Evolutionary conservation across 192 early-diverging fungal species (phyloP).

Genomic region (Gigaspora rosea): DNA sequence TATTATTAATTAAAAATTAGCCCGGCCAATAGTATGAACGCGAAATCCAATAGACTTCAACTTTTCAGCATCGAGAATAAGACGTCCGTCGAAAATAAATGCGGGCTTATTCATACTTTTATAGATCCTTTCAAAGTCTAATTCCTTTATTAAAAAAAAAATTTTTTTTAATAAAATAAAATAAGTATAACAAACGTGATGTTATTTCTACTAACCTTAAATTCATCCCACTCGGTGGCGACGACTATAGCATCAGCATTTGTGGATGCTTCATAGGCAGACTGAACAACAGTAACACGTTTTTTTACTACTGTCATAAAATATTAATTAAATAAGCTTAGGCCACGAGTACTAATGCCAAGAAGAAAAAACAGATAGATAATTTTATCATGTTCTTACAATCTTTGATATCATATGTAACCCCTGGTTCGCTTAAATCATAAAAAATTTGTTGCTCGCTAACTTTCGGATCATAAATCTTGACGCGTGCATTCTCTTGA

Average conservation of each 20-base stretch:
- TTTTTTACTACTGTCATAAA: slow-evolving; percentile 51
- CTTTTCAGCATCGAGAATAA: slow-evolving; percentile 68
- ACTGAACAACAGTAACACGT: slow-evolving; percentile 60
- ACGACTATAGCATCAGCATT: slow-evolving; percentile 79
- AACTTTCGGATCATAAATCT: slow-evolving; percentile 93
- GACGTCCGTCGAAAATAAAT: slow-evolving; percentile 89
- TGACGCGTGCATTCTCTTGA: slow-evolving; percentile 71
- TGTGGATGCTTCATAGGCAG: slow-evolving; percentile 70
- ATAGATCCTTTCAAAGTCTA: slow-evolving; percentile 72
- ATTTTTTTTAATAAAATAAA: not conserved
- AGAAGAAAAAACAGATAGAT: too few species aligned
- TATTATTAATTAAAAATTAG: slow-evolving; percentile 37
- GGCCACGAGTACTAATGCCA: too few species aligned
- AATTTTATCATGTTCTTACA: slow-evolving; percentile 14
- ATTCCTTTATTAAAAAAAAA: slow-evolving; percentile 27
- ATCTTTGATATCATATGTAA: slow-evolving; percentile 47
- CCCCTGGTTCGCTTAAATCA: slow-evolving; percentile 64
- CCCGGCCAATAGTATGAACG: slow-evolving; percentile 64
- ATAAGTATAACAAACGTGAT: not conserved
- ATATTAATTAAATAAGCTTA: not conserved
- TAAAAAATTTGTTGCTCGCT: slow-evolving; percentile 64
- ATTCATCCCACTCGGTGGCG: slow-evolving; percentile 90
- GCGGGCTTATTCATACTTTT: slow-evolving; percentile 80
- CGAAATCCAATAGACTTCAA: slow-evolving; percentile 80
- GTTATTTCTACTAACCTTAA: slow-evolving; percentile 53